Evolutionary conservation across 768 basidiomycete species (phyloP).

Genomic region (Mycena rebaudengoi): DNA sequence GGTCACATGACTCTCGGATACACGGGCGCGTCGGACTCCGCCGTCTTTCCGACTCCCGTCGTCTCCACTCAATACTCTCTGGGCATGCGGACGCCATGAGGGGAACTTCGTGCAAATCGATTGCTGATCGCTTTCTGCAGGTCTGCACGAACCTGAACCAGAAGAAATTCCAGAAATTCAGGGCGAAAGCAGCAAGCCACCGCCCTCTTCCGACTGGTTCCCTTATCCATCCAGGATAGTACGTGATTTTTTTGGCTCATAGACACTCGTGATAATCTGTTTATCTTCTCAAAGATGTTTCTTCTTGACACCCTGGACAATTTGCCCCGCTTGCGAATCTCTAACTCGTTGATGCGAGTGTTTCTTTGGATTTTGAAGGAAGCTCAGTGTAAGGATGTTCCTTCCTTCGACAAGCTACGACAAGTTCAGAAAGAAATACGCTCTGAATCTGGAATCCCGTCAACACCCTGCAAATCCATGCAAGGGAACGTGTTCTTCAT

Average conservation of each 20-base stretch:
- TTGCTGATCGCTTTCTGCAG: background rate
- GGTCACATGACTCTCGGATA: background rate
- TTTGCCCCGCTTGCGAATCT: constrained; percentile 8
- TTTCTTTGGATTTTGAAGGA: constrained; percentile 17
- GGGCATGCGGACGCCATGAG: background rate
- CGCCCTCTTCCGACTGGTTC: background rate
- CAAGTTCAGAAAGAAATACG: constrained; percentile 9
- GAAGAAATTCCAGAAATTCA: background rate
- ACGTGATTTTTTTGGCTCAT: background rate
- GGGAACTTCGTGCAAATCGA: background rate
- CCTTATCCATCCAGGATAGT: constrained; percentile 1
- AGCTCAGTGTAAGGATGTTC: constrained; percentile 1
- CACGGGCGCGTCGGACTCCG: background rate
- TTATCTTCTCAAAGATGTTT: constrained; percentile 12
- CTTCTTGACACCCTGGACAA: constrained; percentile 19
- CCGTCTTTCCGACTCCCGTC: background rate
- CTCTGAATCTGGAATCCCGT: constrained; percentile 3
- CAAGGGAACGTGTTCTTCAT: constrained; percentile 16
- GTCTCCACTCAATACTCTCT: background rate
- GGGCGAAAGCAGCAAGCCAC: background rate
- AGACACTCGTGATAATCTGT: background rate
- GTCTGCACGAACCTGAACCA: background rate
- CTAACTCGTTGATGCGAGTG: constrained; percentile 7
- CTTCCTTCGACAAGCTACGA: constrained; percentile 9
- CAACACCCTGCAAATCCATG: background rate